These are phyloP conservation scores for Gamarada debralockiae DNA, from an alignment of 495 filamentous ascomycete species.

Conservation along the genomic window DNA sequence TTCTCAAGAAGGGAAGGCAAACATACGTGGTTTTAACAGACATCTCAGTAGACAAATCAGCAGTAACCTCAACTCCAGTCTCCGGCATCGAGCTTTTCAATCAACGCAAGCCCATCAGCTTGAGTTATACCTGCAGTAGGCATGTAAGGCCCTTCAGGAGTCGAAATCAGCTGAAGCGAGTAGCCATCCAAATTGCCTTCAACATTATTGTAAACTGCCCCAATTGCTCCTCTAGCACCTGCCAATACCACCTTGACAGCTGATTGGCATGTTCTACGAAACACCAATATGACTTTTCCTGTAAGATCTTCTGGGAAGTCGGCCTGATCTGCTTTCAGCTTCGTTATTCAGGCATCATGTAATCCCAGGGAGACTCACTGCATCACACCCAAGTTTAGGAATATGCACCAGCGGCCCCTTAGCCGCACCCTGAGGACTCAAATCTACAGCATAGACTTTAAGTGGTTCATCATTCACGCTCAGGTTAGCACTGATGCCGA, in stretches of 20 bases:
- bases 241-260: constrained; percentile 54
- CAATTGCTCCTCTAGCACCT: constrained; percentile 53
- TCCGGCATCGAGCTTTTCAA: constrained; percentile 42
- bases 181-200: constrained; percentile 43
- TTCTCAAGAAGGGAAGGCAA: constrained; percentile 44
- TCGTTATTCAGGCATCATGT: no score
- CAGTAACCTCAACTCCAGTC: no score
- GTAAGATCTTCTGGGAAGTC: constrained; percentile 38
- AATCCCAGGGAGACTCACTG: no score
- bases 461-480: no score
- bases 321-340: no score
- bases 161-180: constrained; percentile 46
- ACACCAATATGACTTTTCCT: constrained; percentile 52
- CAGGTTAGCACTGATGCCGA: no score
- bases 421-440: constrained; percentile 50
- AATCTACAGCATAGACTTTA: constrained; percentile 55
- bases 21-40: no score
- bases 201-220: constrained; percentile 57
- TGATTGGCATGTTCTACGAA: constrained; percentile 54
- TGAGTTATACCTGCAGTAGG: constrained; percentile 55
- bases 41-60: no score
- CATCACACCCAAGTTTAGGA: constrained; percentile 43
- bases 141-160: constrained; percentile 47
- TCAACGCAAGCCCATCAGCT: constrained; percentile 41
- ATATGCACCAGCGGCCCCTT: constrained; percentile 38